These are phyloP conservation scores for Chlorella sp. DNA, from an alignment of 139 green algal genomes.

Conservation along the genomic window DNA sequence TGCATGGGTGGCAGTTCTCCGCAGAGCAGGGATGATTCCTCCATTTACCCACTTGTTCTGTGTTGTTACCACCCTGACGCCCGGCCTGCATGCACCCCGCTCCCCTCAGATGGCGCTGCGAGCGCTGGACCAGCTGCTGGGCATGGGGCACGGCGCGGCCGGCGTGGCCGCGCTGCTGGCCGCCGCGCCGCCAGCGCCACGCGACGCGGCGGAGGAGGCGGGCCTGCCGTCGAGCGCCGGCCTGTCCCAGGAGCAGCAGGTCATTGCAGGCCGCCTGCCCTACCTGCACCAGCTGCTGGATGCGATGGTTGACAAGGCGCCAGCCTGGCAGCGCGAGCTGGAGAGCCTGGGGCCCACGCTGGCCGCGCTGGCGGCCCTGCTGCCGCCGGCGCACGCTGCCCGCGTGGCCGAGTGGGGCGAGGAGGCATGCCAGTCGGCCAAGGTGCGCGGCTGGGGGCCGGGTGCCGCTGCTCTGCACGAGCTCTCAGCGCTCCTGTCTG, in stretches of 20 bases:
- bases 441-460: neutral
- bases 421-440: neutral
- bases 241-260: neutral
- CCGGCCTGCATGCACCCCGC: neutral
- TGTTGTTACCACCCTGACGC: neutral
- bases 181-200: neutral
- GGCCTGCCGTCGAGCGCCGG: neutral
- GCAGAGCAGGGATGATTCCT: neutral
- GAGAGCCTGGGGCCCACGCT: slow-evolving; percentile 15
- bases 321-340: slow-evolving; percentile 25
- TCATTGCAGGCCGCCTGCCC: slow-evolving; percentile 15
- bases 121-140: slow-evolving; percentile 12
- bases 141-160: neutral
- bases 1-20: neutral
- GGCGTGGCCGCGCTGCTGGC: slow-evolving; percentile 1
- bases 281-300: slow-evolving; percentile 15
- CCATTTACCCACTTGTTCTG: neutral
- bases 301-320: neutral
- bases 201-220: neutral
- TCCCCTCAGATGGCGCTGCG: slow-evolving; percentile 7
- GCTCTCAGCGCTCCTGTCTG: neutral
- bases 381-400: slow-evolving; percentile 7
- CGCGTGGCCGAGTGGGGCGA: slow-evolving; percentile 14
- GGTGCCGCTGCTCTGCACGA: neutral
- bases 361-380: neutral